These are phyloP conservation scores for Alternaria panax DNA, from an alignment of 2,329 filamentous ascomycete species.

Conservation along the genomic window DNA sequence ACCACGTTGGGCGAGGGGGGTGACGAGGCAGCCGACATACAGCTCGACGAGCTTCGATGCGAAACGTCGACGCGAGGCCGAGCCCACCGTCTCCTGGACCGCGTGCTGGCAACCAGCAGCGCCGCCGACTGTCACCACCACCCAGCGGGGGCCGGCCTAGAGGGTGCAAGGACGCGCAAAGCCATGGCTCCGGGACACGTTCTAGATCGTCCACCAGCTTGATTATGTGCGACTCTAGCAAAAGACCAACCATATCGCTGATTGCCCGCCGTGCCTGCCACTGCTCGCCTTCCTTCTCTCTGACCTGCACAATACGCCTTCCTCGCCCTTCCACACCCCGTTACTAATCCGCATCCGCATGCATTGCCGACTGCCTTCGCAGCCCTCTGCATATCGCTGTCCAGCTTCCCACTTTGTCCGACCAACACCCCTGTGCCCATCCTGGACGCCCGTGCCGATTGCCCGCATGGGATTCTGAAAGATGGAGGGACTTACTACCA, in stretches of 20 bases:
- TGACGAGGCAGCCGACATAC: background rate
- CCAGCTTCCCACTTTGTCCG: slow-evolving; percentile 17
- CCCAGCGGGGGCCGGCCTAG: slow-evolving; percentile 4
- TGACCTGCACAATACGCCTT: slow-evolving; percentile 31
- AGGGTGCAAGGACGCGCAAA: slow-evolving; percentile 29
- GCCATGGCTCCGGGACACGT: slow-evolving; percentile 37
- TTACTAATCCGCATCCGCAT: slow-evolving; percentile 33
- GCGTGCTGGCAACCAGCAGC: slow-evolving; percentile 2
- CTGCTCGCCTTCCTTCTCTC: slow-evolving; percentile 37
- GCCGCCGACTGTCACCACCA: background rate
- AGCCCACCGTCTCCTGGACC: background rate
- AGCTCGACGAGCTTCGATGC: background rate
- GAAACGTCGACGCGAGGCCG: background rate
- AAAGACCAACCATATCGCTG: slow-evolving; percentile 39
- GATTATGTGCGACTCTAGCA: slow-evolving; percentile 36
- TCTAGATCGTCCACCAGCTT: slow-evolving; percentile 43
- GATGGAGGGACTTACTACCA: slow-evolving; percentile 41
- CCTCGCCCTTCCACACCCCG: slow-evolving; percentile 25
- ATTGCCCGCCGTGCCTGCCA: slow-evolving; percentile 22
- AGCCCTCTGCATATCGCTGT: slow-evolving; percentile 8
- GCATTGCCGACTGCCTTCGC: slow-evolving; percentile 25
- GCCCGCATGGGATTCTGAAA: slow-evolving; percentile 36
- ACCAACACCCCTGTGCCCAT: slow-evolving; percentile 18
- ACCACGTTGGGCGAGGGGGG: too few species aligned
- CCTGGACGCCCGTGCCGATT: slow-evolving; percentile 22